Conservation (phyloP, 768 basidiomycete genomes). For the Kondoa malvinella region DNA sequence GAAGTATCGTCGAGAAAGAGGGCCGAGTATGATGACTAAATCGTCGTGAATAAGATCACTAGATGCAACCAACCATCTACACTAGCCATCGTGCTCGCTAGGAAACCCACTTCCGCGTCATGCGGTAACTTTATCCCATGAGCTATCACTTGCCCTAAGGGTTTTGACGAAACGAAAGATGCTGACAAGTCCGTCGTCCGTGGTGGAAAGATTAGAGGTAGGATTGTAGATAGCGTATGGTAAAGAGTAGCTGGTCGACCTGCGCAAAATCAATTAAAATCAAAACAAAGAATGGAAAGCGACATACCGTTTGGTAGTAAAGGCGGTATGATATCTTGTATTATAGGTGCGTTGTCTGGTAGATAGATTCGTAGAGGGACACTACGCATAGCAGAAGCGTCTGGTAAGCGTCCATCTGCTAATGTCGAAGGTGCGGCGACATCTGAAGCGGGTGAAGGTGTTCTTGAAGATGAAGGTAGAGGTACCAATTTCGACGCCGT, state of each 20-base stretch:
- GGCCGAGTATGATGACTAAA: too few species aligned
- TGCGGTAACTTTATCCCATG: slow-evolving; percentile 70
- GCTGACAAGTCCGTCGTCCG: not conserved
- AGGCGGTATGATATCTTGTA: slow-evolving; percentile 79
- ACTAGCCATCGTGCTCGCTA: slow-evolving; percentile 76
- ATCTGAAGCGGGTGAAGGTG: slow-evolving; percentile 36
- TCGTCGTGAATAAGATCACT: not conserved
- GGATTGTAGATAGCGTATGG: slow-evolving; percentile 49
- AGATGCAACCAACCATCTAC: slow-evolving; percentile 65
- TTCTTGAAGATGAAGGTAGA: slow-evolving; percentile 43
- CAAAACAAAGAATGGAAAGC: not conserved
- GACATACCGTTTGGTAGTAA: slow-evolving; percentile 50
- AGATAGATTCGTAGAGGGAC: slow-evolving; percentile 80
- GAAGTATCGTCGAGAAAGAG: too few species aligned
- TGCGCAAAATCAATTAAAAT: not conserved
- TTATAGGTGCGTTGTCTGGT: slow-evolving; percentile 62
- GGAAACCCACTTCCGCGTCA: slow-evolving; percentile 82
- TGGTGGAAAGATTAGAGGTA: slow-evolving; percentile 52
- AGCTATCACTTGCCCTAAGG: slow-evolving; percentile 28
- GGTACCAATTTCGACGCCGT: slow-evolving; percentile 87
- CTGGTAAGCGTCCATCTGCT: slow-evolving; percentile 45
- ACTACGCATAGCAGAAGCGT: slow-evolving; percentile 68
- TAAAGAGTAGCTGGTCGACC: slow-evolving; percentile 46
- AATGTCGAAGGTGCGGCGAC: slow-evolving; percentile 36
- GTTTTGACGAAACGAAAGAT: slow-evolving; percentile 50